Evolutionary conservation across 345 rosid genomes (phyloP).

Genomic region (Boechera retrofracta): DNA sequence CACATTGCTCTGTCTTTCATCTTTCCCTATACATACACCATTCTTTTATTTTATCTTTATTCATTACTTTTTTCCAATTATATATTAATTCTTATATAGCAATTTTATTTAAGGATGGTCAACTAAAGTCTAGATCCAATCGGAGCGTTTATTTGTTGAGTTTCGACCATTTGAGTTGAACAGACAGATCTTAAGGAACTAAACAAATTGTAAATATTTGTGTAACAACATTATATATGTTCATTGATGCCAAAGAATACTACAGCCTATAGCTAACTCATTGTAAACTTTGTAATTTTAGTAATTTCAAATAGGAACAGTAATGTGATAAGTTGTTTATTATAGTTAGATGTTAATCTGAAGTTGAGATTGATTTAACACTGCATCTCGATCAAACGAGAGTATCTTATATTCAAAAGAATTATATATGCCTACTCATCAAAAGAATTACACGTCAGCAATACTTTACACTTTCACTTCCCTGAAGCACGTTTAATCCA

Average conservation of each 20-base stretch:
- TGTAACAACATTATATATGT: too few relatives aligned
- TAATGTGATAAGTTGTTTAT: too few relatives aligned
- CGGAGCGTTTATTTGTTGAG: neutral
- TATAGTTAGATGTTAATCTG: neutral
- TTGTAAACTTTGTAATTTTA: neutral
- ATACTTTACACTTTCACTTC: constrained; percentile 41
- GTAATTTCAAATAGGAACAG: neutral
- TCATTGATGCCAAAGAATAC: too few relatives aligned
- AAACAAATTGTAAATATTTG: neutral
- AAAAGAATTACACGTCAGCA: constrained; percentile 47
- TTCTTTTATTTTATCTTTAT: constrained; percentile 34
- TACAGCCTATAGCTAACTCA: too few relatives aligned
- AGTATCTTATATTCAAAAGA: constrained; percentile 23
- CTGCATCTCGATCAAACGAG: constrained; percentile 2
- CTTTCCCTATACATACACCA: constrained; percentile 40
- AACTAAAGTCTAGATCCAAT: constrained; percentile 20
- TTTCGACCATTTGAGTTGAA: neutral
- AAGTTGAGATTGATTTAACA: neutral
- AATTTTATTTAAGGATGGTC: neutral
- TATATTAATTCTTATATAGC: neutral
- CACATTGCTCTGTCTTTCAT: constrained; percentile 42
- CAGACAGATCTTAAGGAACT: neutral
- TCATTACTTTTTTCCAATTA: constrained; percentile 26
- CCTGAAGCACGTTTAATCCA: constrained; percentile 26
- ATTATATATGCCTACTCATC: constrained; percentile 33